phyloP scores from a whole-genome alignment of 2,329 filamentous ascomycete genomes.

The Aspergillus sp. region DNA sequence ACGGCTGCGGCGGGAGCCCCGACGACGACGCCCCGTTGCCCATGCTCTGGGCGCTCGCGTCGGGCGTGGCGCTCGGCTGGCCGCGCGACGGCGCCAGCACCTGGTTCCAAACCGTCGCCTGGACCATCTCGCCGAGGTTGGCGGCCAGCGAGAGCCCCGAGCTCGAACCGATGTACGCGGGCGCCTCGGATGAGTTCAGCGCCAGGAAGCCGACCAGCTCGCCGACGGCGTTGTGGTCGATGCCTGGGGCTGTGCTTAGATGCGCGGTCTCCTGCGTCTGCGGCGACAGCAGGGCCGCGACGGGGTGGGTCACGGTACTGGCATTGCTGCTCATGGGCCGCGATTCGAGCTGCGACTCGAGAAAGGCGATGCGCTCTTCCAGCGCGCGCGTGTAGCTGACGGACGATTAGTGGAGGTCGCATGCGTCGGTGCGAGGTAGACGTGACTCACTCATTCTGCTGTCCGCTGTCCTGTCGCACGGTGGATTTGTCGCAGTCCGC shows the following conservation, averaged over 20 bases:
- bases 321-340: conserved; percentile 14
- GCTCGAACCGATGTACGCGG: conserved; percentile 51
- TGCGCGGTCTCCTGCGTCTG: conserved; percentile 20
- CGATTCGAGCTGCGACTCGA: conserved; percentile 36
- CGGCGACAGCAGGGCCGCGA: conserved; percentile 24
- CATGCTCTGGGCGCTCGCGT: conserved; percentile 11
- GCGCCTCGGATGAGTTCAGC: conserved; percentile 45
- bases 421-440: not conserved
- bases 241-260: conserved; percentile 16
- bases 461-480: conserved; percentile 38
- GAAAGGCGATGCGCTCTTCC: conserved; percentile 43
- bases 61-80: conserved; percentile 13
- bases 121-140: conserved; percentile 54
- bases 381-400: conserved; percentile 43
- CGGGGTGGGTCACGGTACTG: conserved; percentile 16
- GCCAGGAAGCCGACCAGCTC: conserved; percentile 53
- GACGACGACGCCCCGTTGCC: conserved; percentile 3
- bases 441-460: conserved; percentile 33
- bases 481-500: conserved; percentile 44
- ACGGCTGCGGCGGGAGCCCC: conserved; percentile 17
- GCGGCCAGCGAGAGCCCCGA: conserved; percentile 51
- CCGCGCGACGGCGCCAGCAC: conserved; percentile 35
- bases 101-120: conserved; percentile 56
- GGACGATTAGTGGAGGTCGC: conserved; percentile 4
- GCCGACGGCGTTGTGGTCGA: conserved; percentile 36